A percentile compares a stretch with the other conserved stretches of the same genome.
Evolutionary conservation across 129 eudicot genomes (phyloP).

Genomic region (Flaveria sonorensis): DNA sequence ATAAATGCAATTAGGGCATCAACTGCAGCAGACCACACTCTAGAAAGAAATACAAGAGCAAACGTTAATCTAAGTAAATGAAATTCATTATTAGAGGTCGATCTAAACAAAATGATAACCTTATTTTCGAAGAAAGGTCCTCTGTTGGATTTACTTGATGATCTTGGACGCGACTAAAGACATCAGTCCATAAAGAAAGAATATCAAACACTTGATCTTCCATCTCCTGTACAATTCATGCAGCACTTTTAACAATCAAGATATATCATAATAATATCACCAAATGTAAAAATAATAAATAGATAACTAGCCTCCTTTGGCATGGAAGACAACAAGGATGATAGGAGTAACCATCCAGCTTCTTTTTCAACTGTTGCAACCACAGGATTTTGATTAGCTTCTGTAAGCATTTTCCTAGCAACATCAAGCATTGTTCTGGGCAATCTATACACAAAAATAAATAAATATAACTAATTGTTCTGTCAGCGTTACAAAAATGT

Average conservation of each 20-base stretch:
- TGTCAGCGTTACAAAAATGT: conserved; percentile 12
- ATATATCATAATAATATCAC: conserved; percentile 8
- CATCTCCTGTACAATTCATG: conserved; percentile 73
- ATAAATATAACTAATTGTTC: conserved; percentile 11
- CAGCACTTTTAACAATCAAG: conserved; percentile 33
- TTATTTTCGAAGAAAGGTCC: conserved; percentile 58
- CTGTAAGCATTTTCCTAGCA: conserved; percentile 77
- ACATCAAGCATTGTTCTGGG: conserved; percentile 90
- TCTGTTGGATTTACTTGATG: conserved; percentile 45
- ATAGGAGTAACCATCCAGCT: conserved; percentile 94
- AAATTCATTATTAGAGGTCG: not conserved
- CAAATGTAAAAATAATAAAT: conserved; percentile 10
- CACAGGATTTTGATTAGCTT: conserved; percentile 65
- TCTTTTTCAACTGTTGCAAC: conserved; percentile 87
- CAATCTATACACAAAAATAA: conserved; percentile 54
- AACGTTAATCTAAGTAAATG: conserved; percentile 5
- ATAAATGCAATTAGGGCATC: conserved; percentile 85
- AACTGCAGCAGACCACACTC: conserved; percentile 95
- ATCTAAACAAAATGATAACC: conserved; percentile 41
- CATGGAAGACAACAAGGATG: conserved; percentile 87
- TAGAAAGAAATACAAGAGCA: conserved; percentile 34
- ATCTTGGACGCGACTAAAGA: conserved; percentile 66
- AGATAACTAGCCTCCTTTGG: conserved; percentile 72
- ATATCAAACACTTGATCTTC: conserved; percentile 95
- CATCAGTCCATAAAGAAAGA: conserved; percentile 82